Evolutionary conservation across 495 filamentous ascomycete genomes (phyloP), one percentile per base, ranked within the genome.

Genomic region (Hypomontagnella submonticulosa): DNA sequence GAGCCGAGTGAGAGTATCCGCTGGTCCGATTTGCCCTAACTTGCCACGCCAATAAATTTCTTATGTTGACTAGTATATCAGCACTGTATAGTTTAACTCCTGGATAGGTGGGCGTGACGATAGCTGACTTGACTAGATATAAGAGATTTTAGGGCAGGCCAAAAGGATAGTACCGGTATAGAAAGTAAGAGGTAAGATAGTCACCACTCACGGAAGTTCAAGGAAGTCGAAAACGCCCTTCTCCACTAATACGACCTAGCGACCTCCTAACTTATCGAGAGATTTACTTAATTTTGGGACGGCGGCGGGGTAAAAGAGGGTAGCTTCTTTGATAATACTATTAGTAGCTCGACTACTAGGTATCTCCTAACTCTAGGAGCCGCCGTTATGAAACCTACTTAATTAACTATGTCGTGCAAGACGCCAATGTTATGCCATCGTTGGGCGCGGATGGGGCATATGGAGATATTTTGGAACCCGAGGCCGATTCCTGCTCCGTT

Each of bases 401-500:
- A 8, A n/a, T 54, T 27, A 27, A 12, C 27, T 10, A 46, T 32
- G 50, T 37, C 15, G 44, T 16, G 41, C 23, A 38, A 53, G 47
- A 54, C 43, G 51, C 51, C 38, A 63, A 19, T 8, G 37, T 60
- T 49, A 55, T 49, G 55, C 55, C 49, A 60, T 66, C 27, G 27
- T 48, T 59, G 37, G 43, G 34, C 40, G 47, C 41, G 62, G 54
- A 23, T 18, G 13, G 44, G 48, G 42, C 18, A 20, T 15, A 20
- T 50, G 7, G 1, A n/a, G 2, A 4, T n/a, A 43, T 40, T 38
- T n/a, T 44, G 23, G 41, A 15, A 4, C 48, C 65, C 53, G 60
- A 60, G 19, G 43, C 40, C 33, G n/a, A 41, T 52, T 46, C 40
- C 43, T 43, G 51, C 66, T 69, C 66, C 66, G 66, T 57, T 69